phyloP scores from a whole-genome alignment of 2,329 filamentous ascomycete species.

The Byssochlamys sp. region DNA sequence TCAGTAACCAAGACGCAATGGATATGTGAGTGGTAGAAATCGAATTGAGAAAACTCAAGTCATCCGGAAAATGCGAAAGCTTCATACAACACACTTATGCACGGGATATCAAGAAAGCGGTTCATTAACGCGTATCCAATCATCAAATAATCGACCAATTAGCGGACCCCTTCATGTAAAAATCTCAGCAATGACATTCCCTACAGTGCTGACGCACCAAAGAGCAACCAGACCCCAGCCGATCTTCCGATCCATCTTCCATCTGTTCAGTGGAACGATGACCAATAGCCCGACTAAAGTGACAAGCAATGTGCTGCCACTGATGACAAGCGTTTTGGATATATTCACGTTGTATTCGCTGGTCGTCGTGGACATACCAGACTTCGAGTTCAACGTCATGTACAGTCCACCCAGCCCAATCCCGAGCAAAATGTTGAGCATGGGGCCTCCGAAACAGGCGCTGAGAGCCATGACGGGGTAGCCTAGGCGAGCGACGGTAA shows the following conservation, averaged over 20 bases:
- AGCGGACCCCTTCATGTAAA: conserved; percentile 8
- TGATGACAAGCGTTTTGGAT: conserved; percentile 74
- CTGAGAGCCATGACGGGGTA: conserved; percentile 93
- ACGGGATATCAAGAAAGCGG: not conserved
- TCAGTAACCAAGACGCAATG: not conserved
- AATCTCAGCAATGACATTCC: conserved; percentile 74
- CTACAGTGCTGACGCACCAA: conserved; percentile 69
- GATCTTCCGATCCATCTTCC: conserved; percentile 73
- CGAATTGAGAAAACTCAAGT: not conserved
- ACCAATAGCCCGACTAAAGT: conserved; percentile 71
- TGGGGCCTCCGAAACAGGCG: conserved; percentile 94
- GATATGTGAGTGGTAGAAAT: not conserved
- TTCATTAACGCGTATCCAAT: not conserved
- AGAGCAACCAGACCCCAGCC: conserved; percentile 70
- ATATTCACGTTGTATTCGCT: conserved; percentile 73
- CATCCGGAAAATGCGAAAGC: not conserved
- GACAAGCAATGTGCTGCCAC: conserved; percentile 68
- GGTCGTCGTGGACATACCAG: conserved; percentile 1
- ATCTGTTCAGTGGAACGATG: conserved; percentile 72
- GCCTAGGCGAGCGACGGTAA: conserved; percentile 84
- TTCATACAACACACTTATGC: not conserved
- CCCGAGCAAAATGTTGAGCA: conserved; percentile 92
- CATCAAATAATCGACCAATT: not conserved
- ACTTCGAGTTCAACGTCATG: conserved; percentile 58
- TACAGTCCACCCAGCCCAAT: conserved; percentile 86